Evolutionary conservation across 2,329 filamentous ascomycete genomes (phyloP).

Genomic region (Fusarium napiforme): DNA sequence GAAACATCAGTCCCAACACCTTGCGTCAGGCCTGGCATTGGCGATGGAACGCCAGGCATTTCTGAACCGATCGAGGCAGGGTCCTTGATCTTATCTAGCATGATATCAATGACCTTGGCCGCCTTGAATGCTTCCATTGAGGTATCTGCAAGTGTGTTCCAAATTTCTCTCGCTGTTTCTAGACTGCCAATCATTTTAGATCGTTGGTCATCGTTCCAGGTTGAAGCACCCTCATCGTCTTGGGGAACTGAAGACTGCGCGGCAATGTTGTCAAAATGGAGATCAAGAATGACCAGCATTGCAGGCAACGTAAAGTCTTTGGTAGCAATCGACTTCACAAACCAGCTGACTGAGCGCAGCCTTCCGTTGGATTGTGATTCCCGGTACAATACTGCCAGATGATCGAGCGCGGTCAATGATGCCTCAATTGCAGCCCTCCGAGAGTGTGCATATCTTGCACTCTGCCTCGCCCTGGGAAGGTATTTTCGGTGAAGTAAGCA

Average conservation of each 20-base stretch:
- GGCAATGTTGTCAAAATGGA: slow-evolving; percentile 74
- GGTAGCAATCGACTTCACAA: slow-evolving; percentile 80
- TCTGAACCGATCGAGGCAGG: slow-evolving; percentile 27
- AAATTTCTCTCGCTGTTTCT: slow-evolving; percentile 79
- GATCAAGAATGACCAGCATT: slow-evolving; percentile 84
- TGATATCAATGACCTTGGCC: slow-evolving; percentile 80
- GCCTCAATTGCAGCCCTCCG: slow-evolving; percentile 87
- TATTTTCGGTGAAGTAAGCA: slow-evolving; percentile 92
- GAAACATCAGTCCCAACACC: slow-evolving; percentile 54
- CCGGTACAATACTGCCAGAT: slow-evolving; percentile 78
- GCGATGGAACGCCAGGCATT: slow-evolving; percentile 23
- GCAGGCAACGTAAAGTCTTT: slow-evolving; percentile 88
- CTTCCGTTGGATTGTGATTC: slow-evolving; percentile 80
- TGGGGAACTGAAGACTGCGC: slow-evolving; percentile 53
- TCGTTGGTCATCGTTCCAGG: slow-evolving; percentile 70
- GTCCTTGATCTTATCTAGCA: slow-evolving; percentile 78
- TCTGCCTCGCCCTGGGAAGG: slow-evolving; percentile 79
- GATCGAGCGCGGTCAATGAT: slow-evolving; percentile 81
- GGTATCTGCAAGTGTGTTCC: slow-evolving; percentile 79
- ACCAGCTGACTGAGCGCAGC: slow-evolving; percentile 79
- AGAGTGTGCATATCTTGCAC: slow-evolving; percentile 85
- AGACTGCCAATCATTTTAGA: slow-evolving; percentile 81
- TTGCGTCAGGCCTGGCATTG: slow-evolving; percentile 46
- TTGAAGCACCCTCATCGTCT: slow-evolving; percentile 58
- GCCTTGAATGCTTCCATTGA: slow-evolving; percentile 95